Evolutionary conservation across 345 rosid species (phyloP), one percentile per base, ranked within the genome.

Genomic region (Populus deltoides): DNA sequence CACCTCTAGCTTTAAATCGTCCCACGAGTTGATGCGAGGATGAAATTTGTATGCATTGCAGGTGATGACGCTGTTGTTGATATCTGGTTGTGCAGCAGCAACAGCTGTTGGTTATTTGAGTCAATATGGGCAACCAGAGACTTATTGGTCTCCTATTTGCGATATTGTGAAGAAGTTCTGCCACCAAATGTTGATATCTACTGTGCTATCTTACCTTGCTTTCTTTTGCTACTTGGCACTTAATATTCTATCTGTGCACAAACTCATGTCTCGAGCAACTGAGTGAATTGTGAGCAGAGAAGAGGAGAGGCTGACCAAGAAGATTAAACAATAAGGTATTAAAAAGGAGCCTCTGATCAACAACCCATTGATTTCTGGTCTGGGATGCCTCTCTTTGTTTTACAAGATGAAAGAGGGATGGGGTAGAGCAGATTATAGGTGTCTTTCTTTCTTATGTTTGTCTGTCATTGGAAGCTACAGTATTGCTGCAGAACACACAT

Each of bases 31-130:
- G 47, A 11, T 11, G 17, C 6, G 51, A 13, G 17, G 49, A 10
- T 13, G 51, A 13, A 13, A 45, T 45, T 13, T 45, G 15, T 13
- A 45, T 3, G 51, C 1, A 3, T 47, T 47, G 51, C 51, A 47
- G 51, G 51, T 47, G 51, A 81, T 86, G 75, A 83, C 71, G 90
- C 73, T 86, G 84, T 38, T 90, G 82, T 57, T 86, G 77, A 79
- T 80, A 39, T 84, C 93, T 12, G 92, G 88, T 65, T 86, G 89
- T 67, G 85, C 88, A 9, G 91, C 92, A n/a, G 93, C 81, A 7
- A 83, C 85, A 0, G 88, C 93, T 1, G 66, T 87, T 12, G 92
- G 90, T 3, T 82, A 77, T 45, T 83, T 89, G 78, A 80, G 89
- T 25, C 75, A 63, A 27, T 77, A 80, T 33, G 96, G 96, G 27